Evolutionary conservation across 1,139 yeast species (phyloP), one percentile per base, ranked within the genome.

Genomic region (Zygosaccharomyces pseudobailii): DNA sequence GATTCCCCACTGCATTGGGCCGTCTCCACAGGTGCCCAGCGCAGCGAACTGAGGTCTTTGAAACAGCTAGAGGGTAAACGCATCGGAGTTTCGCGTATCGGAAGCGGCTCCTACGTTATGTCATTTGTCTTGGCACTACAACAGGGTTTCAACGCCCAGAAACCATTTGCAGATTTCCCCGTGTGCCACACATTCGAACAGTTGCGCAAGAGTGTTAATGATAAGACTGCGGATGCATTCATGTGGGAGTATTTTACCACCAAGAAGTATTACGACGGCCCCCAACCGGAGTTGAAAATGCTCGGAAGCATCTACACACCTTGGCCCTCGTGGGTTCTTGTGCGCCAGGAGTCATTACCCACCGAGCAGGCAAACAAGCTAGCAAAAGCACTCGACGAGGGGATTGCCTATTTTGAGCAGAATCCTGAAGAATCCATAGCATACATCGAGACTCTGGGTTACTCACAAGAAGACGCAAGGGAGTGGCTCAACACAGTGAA

Each of bases 211-310:
- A 82, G 90, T 2, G 97, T 88, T 35, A 87, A 87, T 66, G 69
- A 70, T 54, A 70, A 69, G 50, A 74, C 69, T 8, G 74, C 85
- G 41, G 97, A 89, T 63, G 95, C 94, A 1, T 89, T 89, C 67
- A 86, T 89, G 95, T 89, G 97, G 97, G 97, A 89, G 61, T 79
- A 86, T 65, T 89, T 88, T 71, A 89, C 97, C 5, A 80, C 90
- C 39, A 89, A 88, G 62, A 82, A 79, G 65, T 89, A 87, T 69
- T 87, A 86, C 63, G 96, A 87, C 61, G 76, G 70, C 49, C 41
- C 45, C 4, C 27, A 36, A 22, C 76, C 79, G 13, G 96, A 88
- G 59, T 82, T 89, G 68, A 87, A 85, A 66, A 74, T 78, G 57
- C 81, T 89, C 53, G 97, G 96, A 8, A 87, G 85, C 56, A 87